These are phyloP conservation scores for Globisporangium cederbergense DNA, from an alignment of 352 stramenopile species.

Conservation along the genomic window DNA sequence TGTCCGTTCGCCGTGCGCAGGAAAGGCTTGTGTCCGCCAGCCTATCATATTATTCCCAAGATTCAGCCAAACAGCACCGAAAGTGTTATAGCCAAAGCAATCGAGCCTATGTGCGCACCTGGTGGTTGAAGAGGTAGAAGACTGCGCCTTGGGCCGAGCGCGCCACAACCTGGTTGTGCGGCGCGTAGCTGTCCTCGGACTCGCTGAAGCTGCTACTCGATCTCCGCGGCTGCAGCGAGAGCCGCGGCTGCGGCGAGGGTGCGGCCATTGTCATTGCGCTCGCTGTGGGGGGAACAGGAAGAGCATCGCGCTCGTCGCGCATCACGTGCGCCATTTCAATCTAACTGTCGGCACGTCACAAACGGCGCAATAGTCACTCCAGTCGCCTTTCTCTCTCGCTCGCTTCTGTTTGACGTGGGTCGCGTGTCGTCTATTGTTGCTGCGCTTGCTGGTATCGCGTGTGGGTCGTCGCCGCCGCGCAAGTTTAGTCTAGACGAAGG, in stretches of 20 bases:
- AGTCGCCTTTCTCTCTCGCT: not conserved
- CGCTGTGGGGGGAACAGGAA: too few species aligned
- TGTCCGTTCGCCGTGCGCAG: constrained; percentile 56
- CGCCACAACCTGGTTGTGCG: constrained; percentile 60
- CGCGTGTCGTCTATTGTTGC: not conserved
- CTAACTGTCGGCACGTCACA: not conserved
- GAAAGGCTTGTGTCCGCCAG: constrained; percentile 72
- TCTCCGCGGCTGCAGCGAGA: constrained; percentile 10
- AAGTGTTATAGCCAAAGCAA: not conserved
- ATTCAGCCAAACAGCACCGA: not conserved
- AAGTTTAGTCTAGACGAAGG: not conserved
- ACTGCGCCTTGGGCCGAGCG: constrained; percentile 55
- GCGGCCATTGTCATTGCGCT: not conserved
- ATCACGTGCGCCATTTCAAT: constrained; percentile 2
- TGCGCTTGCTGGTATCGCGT: not conserved
- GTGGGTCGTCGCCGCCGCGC: not conserved
- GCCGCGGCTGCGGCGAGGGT: not conserved
- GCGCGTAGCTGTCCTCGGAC: constrained; percentile 9
- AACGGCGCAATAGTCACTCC: not conserved
- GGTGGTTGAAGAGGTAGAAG: constrained; percentile 80
- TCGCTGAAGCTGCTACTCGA: constrained; percentile 19
- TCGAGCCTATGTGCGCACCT: constrained; percentile 25
- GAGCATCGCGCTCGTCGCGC: not conserved
- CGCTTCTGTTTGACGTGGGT: not conserved
- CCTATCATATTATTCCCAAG: constrained; percentile 20